Evolutionary conservation across 2,329 filamentous ascomycete genomes (phyloP).

Genomic region (Colletotrichum limetticola): DNA sequence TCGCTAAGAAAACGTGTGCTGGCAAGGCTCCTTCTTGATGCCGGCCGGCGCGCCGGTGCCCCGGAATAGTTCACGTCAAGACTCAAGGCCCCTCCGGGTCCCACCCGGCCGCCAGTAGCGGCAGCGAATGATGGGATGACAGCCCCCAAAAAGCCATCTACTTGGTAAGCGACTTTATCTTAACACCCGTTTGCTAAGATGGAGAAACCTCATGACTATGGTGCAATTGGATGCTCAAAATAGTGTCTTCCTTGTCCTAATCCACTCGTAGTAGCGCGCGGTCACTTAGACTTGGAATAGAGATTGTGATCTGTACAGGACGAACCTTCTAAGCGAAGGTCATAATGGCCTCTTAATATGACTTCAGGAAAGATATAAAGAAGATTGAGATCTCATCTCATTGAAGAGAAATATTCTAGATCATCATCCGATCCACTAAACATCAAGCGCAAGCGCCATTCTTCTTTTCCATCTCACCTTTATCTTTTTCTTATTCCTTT

Average conservation of each 20-base stretch:
- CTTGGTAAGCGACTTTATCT: constrained; percentile 15
- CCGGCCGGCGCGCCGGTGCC: not conserved
- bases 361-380: constrained; percentile 4
- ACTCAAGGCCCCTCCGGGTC: not conserved
- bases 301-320: not conserved
- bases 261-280: constrained; percentile 8
- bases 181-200: constrained; percentile 4
- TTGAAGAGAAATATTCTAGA: not conserved
- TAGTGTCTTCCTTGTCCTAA: constrained; percentile 14
- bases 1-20: not conserved
- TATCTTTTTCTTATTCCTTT: not conserved
- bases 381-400: not conserved
- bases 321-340: constrained; percentile 8
- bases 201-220: not conserved
- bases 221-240: constrained; percentile 8
- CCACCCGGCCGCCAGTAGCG: constrained; percentile 10
- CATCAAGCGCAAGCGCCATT: not conserved
- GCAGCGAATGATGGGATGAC: not conserved
- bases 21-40: not conserved
- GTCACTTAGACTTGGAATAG: constrained; percentile 11
- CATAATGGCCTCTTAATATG: not conserved
- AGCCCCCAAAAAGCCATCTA: constrained; percentile 5
- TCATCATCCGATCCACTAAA: not conserved
- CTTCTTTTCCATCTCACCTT: not conserved
- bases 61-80: constrained; percentile 17